These are phyloP conservation scores for Penicillium expansum DNA, from an alignment of 2,329 filamentous ascomycete genomes.

Conservation along the genomic window DNA sequence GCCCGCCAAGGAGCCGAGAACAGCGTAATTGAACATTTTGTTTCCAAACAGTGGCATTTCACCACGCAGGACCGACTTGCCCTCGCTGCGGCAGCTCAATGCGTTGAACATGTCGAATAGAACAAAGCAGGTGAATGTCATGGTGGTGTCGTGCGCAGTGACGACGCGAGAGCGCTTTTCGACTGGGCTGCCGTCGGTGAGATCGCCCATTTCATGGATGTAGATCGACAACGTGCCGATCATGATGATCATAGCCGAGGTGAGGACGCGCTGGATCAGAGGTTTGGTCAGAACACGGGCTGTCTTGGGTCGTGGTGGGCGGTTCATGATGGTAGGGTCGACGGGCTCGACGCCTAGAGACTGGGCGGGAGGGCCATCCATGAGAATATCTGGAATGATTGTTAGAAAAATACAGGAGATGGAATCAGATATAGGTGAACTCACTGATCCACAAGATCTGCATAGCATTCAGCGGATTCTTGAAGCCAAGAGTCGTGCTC, in stretches of 20 bases:
- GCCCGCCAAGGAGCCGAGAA: constrained; percentile 76
- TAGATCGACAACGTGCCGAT: constrained; percentile 88
- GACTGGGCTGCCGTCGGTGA: constrained; percentile 39
- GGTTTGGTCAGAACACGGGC: constrained; percentile 86
- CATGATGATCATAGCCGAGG: constrained; percentile 86
- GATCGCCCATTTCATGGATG: constrained; percentile 85
- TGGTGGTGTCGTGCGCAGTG: constrained; percentile 91
- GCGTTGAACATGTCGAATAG: constrained; percentile 99
- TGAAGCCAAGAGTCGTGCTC: constrained; percentile 88
- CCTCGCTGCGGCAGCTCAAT: constrained; percentile 84
- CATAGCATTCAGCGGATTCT: constrained; percentile 97
- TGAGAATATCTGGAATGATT: constrained; percentile 76
- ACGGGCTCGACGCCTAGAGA: constrained; percentile 94
- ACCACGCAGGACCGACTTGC: constrained; percentile 81
- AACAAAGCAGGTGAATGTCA: constrained; percentile 99
- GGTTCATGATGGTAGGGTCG: constrained; percentile 88
- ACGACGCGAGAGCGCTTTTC: constrained; percentile 59
- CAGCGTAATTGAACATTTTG: constrained; percentile 94
- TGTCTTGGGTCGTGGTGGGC: constrained; percentile 79
- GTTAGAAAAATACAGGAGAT: constrained; percentile 27
- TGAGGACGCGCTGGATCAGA: constrained; percentile 80
- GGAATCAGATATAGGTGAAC: constrained; percentile 38
- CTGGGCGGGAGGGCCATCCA: constrained; percentile 97
- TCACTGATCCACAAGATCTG: constrained; percentile 99
- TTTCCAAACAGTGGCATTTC: constrained; percentile 83